Percentiles rank a stretch among this genome's conserved stretches.
Evolutionary conservation across 2,329 filamentous ascomycete genomes (phyloP).

Genomic region (Fusarium subtropicale): DNA sequence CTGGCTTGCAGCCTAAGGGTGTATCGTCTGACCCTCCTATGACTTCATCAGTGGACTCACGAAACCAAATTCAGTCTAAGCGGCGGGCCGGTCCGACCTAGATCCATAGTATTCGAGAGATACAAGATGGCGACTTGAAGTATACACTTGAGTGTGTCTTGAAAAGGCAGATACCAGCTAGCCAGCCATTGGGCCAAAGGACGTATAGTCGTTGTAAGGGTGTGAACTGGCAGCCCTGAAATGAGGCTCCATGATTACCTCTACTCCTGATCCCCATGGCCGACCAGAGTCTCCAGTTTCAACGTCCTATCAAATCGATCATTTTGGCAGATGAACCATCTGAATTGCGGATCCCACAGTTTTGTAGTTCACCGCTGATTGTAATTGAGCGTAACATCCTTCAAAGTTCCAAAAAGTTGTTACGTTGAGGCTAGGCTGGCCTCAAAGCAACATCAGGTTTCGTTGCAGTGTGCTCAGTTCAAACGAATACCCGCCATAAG

Average conservation of each 20-base stretch:
- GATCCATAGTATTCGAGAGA: background rate
- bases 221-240: constrained; percentile 7
- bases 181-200: constrained; percentile 5
- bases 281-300: background rate
- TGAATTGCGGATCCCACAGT: background rate
- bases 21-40: constrained; percentile 11
- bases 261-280: background rate
- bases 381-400: constrained; percentile 13
- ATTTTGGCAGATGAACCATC: background rate
- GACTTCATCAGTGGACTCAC: constrained; percentile 1
- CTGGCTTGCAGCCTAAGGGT: constrained; percentile 7
- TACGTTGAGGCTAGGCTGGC: constrained; percentile 1
- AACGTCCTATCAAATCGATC: constrained; percentile 6
- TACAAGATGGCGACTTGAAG: constrained; percentile 11
- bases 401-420: background rate
- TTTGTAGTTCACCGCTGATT: constrained; percentile 16
- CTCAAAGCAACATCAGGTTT: constrained; percentile 7
- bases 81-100: constrained; percentile 13
- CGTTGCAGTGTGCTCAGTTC: background rate
- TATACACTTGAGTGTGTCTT: background rate
- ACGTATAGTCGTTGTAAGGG: constrained; percentile 1
- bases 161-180: constrained; percentile 3
- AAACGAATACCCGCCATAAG: background rate
- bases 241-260: background rate
- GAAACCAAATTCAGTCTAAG: background rate